Conservation (phyloP, 768 basidiomycete genomes). For the Termitomyces sp. region DNA sequence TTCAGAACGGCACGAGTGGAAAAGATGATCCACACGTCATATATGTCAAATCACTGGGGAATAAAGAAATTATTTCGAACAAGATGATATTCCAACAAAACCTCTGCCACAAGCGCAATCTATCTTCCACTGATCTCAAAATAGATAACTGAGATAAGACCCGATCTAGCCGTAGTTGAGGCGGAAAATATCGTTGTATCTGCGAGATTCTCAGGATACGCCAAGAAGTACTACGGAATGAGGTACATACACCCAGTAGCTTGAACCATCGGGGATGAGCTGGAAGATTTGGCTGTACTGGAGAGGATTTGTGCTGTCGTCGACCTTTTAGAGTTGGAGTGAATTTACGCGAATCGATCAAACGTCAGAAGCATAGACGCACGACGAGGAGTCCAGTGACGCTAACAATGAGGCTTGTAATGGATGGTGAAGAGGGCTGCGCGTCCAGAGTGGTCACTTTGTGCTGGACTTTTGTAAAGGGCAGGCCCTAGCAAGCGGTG, state of each 20-base stretch:
- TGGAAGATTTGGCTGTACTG: conserved; percentile 95
- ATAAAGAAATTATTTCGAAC: conserved; percentile 8
- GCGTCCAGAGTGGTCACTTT: conserved; percentile 79
- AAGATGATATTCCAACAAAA: neutral
- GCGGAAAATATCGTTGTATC: conserved; percentile 90
- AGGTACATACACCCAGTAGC: conserved; percentile 79
- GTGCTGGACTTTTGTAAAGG: conserved; percentile 82
- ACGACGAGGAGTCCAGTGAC: conserved; percentile 88
- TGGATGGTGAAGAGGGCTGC: conserved; percentile 69
- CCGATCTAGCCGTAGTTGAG: conserved; percentile 63
- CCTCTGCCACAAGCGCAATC: neutral
- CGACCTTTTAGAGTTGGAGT: conserved; percentile 51
- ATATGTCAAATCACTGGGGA: conserved; percentile 6
- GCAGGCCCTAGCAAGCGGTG: conserved; percentile 48
- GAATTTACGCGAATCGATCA: neutral
- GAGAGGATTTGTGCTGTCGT: conserved; percentile 75
- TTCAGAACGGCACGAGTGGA: too few species aligned
- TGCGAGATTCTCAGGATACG: conserved; percentile 22
- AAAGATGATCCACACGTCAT: neutral
- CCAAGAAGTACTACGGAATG: neutral
- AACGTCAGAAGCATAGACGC: conserved; percentile 18
- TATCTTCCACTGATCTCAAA: conserved; percentile 1
- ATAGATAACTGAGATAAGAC: neutral
- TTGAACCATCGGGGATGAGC: conserved; percentile 67
- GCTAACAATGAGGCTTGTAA: conserved; percentile 67